Conservation (phyloP, 371 early-diverging fungal species). For the Mucor mucedo region DNA sequence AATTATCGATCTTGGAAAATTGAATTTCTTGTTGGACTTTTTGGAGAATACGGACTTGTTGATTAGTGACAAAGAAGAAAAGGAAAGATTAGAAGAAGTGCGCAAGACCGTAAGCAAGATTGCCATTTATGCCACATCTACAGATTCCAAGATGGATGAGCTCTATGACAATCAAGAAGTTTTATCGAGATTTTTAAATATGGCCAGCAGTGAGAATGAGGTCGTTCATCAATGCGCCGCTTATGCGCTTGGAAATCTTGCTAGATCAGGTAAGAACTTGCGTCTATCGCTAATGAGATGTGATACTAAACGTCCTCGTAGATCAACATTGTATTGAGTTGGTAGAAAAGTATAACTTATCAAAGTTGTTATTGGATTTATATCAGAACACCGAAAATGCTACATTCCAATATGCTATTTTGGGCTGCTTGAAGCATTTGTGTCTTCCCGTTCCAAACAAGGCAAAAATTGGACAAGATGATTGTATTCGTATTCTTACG, state of each 20-base stretch:
- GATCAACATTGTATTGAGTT: slow-evolving; percentile 64
- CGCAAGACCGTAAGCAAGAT: slow-evolving; percentile 50
- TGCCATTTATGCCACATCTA: slow-evolving; percentile 50
- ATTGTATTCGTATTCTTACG: slow-evolving; percentile 51
- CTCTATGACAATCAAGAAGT: slow-evolving; percentile 50
- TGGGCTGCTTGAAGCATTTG: slow-evolving; percentile 66
- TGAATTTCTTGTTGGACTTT: slow-evolving; percentile 49
- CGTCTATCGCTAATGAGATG: not conserved
- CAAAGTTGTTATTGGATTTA: slow-evolving; percentile 50
- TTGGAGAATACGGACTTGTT: slow-evolving; percentile 43
- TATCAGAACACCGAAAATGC: slow-evolving; percentile 59
- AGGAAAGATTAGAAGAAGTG: slow-evolving; percentile 53
- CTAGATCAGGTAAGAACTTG: slow-evolving; percentile 54
- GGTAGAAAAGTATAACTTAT: slow-evolving; percentile 57
- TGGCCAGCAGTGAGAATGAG: slow-evolving; percentile 45
- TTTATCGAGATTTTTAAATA: slow-evolving; percentile 49
- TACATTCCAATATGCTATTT: slow-evolving; percentile 62
- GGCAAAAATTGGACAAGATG: slow-evolving; percentile 52
- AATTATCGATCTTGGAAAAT: slow-evolving; percentile 42
- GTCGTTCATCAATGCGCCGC: slow-evolving; percentile 51
- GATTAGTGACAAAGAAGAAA: slow-evolving; percentile 53
- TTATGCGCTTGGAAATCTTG: slow-evolving; percentile 66
- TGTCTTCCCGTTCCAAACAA: slow-evolving; percentile 64
- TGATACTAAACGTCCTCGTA: slow-evolving; percentile 10
- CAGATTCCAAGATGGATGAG: slow-evolving; percentile 56